These are phyloP conservation scores for Plasmodium cynomolgi DNA, from an alignment of 169 alveolate genomes.

Conservation along the genomic window DNA sequence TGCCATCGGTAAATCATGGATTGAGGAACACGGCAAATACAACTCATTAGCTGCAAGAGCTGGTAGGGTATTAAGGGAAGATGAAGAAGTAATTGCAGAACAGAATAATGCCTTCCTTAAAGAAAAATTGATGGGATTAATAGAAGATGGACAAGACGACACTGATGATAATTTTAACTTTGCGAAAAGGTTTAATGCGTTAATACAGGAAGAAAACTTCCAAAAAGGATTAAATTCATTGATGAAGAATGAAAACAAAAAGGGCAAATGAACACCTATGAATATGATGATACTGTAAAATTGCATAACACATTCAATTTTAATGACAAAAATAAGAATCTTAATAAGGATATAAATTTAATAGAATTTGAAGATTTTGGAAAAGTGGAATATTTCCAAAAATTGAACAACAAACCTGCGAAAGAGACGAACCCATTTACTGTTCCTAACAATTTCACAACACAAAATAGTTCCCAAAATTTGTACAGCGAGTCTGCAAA, in stretches of 20 bases:
- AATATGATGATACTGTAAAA: background rate
- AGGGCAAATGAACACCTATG: background rate
- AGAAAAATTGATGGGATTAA: background rate
- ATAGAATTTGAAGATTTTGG: background rate
- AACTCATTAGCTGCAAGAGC: background rate
- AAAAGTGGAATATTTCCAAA: background rate
- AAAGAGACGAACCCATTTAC: background rate
- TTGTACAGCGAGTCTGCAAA: background rate
- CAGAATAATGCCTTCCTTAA: background rate
- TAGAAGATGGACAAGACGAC: background rate
- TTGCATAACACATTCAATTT: background rate
- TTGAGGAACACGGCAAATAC: background rate
- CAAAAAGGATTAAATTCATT: conserved; percentile 3
- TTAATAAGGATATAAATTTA: background rate
- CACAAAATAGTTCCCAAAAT: background rate
- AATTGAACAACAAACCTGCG: background rate
- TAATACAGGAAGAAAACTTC: background rate
- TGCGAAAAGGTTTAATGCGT: background rate
- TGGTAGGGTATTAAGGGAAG: background rate
- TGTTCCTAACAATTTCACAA: background rate
- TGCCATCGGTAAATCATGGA: background rate
- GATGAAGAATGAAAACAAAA: background rate
- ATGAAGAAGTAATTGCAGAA: background rate
- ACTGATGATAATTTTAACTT: background rate
- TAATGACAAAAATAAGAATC: background rate